A percentile compares a stretch with the other conserved stretches of the same genome.
Conservation (phyloP, 2,329 filamentous ascomycete species). For the Aschersonia sp. region DNA sequence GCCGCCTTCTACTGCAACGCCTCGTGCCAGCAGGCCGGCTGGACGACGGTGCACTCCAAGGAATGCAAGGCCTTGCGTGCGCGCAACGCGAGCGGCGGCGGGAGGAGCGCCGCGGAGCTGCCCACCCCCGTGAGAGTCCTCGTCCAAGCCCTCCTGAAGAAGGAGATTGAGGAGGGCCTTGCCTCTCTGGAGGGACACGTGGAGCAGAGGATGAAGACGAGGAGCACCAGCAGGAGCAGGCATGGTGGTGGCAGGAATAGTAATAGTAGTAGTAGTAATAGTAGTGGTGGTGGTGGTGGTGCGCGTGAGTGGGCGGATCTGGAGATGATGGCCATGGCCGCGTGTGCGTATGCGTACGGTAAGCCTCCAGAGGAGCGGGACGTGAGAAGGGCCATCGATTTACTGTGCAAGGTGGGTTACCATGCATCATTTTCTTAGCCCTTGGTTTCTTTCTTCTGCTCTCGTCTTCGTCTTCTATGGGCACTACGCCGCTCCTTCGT, state of each 20-base stretch:
- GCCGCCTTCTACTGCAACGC: slow-evolving; percentile 38
- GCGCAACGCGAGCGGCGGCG: slow-evolving; percentile 7
- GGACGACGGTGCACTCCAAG: slow-evolving; percentile 33
- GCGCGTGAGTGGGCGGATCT: slow-evolving; percentile 28
- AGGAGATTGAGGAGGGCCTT: slow-evolving; percentile 18
- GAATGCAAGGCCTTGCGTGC: slow-evolving; percentile 36
- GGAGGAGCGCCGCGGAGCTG: slow-evolving; percentile 17
- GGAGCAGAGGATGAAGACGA: slow-evolving; percentile 10
- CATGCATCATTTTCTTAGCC: too few relatives aligned
- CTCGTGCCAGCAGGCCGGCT: slow-evolving; percentile 39
- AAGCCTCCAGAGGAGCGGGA: slow-evolving; percentile 17
- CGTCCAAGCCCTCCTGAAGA: slow-evolving; percentile 32
- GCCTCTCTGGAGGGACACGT: slow-evolving; percentile 31
- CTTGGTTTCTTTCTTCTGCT: not conserved
- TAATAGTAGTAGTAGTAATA: too few relatives aligned
- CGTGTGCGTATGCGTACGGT: slow-evolving; percentile 24
- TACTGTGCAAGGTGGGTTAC: slow-evolving; percentile 37
- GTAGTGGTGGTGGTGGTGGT: slow-evolving; percentile 14
- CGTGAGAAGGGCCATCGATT: slow-evolving; percentile 25
- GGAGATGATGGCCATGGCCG: slow-evolving; percentile 29
- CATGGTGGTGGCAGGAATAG: too few relatives aligned
- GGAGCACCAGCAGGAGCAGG: too few relatives aligned
- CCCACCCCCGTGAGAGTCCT: slow-evolving; percentile 42
- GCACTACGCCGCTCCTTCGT: too few relatives aligned
- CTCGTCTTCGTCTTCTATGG: not conserved